Conservation (phyloP, 345 rosid genomes). For the Boechera divaricarpa region DNA sequence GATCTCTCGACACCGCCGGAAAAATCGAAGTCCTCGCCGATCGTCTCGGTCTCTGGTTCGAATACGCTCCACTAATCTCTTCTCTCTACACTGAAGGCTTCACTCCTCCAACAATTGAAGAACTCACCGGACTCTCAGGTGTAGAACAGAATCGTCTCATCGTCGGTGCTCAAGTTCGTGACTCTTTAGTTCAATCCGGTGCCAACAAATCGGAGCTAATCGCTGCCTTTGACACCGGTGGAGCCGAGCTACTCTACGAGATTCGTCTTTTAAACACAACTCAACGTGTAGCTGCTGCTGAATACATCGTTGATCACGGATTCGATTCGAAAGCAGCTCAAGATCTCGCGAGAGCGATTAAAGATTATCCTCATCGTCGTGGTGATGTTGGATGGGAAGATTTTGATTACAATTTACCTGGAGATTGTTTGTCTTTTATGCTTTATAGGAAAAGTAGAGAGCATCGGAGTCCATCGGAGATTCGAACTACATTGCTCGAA, state of each 20-base stretch:
- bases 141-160: slow-evolving; percentile 82
- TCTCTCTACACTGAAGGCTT: slow-evolving; percentile 81
- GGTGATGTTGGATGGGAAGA: slow-evolving; percentile 62
- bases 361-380: slow-evolving; percentile 83
- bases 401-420: slow-evolving; percentile 69
- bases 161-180: slow-evolving; percentile 82
- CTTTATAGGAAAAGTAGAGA: slow-evolving; percentile 75
- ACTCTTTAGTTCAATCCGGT: slow-evolving; percentile 60
- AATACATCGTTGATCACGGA: slow-evolving; percentile 48
- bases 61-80: slow-evolving; percentile 85
- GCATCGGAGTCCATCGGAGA: slow-evolving; percentile 58
- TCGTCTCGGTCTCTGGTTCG: slow-evolving; percentile 86
- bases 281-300: slow-evolving; percentile 70
- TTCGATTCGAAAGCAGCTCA: slow-evolving; percentile 64
- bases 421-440: slow-evolving; percentile 84
- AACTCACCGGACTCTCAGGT: slow-evolving; percentile 76
- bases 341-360: slow-evolving; percentile 79
- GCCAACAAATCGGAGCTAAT: slow-evolving; percentile 65
- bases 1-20: slow-evolving; percentile 63
- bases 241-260: slow-evolving; percentile 82
- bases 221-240: slow-evolving; percentile 65
- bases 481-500: slow-evolving; percentile 53
- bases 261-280: slow-evolving; percentile 63
- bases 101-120: slow-evolving; percentile 72
- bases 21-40: slow-evolving; percentile 77